These are phyloP conservation scores for Apiosordaria backusii DNA, from an alignment of 495 filamentous ascomycete genomes.

Conservation along the genomic window DNA sequence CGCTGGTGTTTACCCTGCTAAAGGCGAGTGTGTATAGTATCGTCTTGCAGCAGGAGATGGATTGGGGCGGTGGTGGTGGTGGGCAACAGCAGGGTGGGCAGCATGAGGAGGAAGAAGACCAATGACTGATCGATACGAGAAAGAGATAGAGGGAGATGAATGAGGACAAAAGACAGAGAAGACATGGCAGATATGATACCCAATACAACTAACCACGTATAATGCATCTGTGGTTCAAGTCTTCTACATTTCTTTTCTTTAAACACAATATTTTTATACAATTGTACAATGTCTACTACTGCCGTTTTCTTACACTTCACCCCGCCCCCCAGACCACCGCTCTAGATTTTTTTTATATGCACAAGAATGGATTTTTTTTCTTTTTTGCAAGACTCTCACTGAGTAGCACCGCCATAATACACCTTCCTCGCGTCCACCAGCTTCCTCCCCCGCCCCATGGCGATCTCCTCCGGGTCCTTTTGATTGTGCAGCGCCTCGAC, in stretches of 20 bases:
- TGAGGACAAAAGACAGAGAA: neutral
- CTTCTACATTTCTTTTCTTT: neutral
- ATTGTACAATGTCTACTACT: neutral
- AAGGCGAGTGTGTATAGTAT: slow-evolving; percentile 99
- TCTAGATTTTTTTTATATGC: neutral
- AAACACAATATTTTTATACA: slow-evolving; percentile 1
- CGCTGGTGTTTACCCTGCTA: slow-evolving; percentile 86
- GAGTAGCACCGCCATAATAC: slow-evolving; percentile 78
- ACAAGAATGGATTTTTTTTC: neutral
- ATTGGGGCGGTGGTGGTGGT: slow-evolving; percentile 26
- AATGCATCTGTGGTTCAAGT: neutral
- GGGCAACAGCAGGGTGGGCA: neutral
- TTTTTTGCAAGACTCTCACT: no score
- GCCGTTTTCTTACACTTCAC: neutral
- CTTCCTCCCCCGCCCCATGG: slow-evolving; percentile 83
- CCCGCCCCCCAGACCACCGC: no score
- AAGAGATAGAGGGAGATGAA: neutral
- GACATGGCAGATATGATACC: neutral
- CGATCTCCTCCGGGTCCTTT: slow-evolving; percentile 81
- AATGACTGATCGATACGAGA: no score
- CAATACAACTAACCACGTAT: neutral
- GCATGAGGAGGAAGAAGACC: neutral
- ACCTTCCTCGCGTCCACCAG: slow-evolving; percentile 94
- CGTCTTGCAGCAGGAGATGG: slow-evolving; percentile 82
- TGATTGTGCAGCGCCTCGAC: slow-evolving; percentile 79